Base-by-base conservation (phyloP, 257 asterid species). In the Nicotiana otophora region DNA sequence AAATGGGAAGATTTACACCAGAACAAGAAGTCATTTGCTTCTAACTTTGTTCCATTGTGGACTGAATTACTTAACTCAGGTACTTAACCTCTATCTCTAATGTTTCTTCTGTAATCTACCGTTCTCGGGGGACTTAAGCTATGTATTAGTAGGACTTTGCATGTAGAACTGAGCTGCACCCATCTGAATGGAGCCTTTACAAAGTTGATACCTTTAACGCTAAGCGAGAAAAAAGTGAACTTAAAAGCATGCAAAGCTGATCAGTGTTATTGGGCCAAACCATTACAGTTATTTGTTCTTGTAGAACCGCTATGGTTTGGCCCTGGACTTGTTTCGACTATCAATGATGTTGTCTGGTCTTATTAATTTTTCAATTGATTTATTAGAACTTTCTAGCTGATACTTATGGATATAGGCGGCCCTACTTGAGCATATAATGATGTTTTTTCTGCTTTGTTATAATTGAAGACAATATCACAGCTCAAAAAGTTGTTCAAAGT, bases 51-150 rank as follows among this genome's bases (percentile, higher is more conserved):
- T 65, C 99, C 99, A 12, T 69, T 96, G 89, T 96, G 99, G 98
- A 86, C 93, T 54, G 81, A 84, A 30, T 85, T 33, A 57, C 90
- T 93, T 66, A 77, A 86, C 82, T 88, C 94, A 94, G 99, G 99
- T 94, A 48, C n/a, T n/a, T 6, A 2, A 60, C 26, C 61, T 80
- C 78, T 81, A 42, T 36, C 34, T 81, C 74, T 86, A 6, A 46
- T 30, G 8, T 23, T 78, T 20, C 33, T 72, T 33, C 34, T 31
- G 15, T 61, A 30, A 39, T 16, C 5, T 62, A 5, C 53, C 14
- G 4, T 12, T 65, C 15, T 46, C 19, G 14, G 15, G n/a, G 57
- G 79, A 46, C 30, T 46, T 23, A 6, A 74, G 33, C 79, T 48
- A 23, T 26, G 80, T 5, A 46, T 1, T 48, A 23, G 31, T 74